Percentiles rank a stretch among this genome's conserved stretches.
These are phyloP conservation scores for Leishmania aethiopica DNA, from an alignment of 208 protist genomes.

Conservation along the genomic window DNA sequence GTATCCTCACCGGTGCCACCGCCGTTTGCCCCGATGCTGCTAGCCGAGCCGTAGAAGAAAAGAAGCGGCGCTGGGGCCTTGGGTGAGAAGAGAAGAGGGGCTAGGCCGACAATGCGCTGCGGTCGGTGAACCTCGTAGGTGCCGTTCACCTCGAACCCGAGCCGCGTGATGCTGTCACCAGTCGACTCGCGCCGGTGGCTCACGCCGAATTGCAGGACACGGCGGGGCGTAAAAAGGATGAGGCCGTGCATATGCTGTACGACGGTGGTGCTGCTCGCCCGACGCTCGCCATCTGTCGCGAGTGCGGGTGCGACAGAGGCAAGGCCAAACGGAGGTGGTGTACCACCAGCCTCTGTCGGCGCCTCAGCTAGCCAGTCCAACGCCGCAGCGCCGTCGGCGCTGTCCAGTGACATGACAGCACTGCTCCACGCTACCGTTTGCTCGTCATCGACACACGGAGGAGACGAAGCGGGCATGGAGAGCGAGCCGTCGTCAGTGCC, in stretches of 20 bases:
- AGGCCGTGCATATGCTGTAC: background rate
- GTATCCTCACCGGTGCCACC: background rate
- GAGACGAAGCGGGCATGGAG: background rate
- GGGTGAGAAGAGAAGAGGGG: background rate
- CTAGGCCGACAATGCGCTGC: slow-evolving; percentile 8
- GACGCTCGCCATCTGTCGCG: background rate
- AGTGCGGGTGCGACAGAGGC: background rate
- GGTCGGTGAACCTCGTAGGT: background rate
- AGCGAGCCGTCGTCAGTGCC: background rate
- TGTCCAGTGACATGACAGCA: slow-evolving; percentile 17
- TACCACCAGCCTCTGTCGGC: background rate
- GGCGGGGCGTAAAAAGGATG: slow-evolving; percentile 1
- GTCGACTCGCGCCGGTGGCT: background rate
- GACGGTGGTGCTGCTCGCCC: background rate
- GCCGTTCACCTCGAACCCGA: slow-evolving; percentile 9
- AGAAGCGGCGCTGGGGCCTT: slow-evolving; percentile 3
- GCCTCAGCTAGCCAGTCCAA: slow-evolving; percentile 16
- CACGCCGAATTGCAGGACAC: slow-evolving; percentile 11
- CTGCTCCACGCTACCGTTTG: slow-evolving; percentile 8
- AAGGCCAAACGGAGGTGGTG: background rate
- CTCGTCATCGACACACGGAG: no score
- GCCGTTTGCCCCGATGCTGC: background rate
- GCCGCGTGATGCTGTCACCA: background rate
- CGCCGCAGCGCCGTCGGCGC: slow-evolving; percentile 6
- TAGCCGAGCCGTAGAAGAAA: slow-evolving; percentile 9